Evolutionary conservation across 768 basidiomycete genomes (phyloP).

Genomic region (Auricularia cornea): DNA sequence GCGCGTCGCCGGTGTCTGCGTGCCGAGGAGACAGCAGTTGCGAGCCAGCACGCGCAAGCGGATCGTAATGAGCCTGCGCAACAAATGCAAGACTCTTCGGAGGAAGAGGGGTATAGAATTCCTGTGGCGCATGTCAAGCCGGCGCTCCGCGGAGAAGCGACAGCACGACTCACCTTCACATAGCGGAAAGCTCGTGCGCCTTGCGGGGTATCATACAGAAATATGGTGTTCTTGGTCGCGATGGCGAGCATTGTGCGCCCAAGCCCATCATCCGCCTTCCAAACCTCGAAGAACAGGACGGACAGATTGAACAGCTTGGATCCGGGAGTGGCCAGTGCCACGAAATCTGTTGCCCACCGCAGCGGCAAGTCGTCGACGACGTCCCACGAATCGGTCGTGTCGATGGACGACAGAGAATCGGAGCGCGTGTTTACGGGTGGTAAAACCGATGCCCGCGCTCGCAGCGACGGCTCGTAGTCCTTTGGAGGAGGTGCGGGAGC

Average conservation of each 20-base stretch:
- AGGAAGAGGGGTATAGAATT: slow-evolving; percentile 72
- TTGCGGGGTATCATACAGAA: slow-evolving; percentile 73
- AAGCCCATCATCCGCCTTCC: slow-evolving; percentile 46
- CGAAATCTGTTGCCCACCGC: slow-evolving; percentile 83
- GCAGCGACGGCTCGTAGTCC: neutral
- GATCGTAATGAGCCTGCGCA: slow-evolving; percentile 8
- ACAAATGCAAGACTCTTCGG: slow-evolving; percentile 64
- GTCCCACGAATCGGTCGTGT: slow-evolving; percentile 55
- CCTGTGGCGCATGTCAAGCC: too few relatives aligned
- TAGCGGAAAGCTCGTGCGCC: slow-evolving; percentile 78
- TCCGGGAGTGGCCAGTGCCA: slow-evolving; percentile 60
- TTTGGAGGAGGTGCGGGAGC: slow-evolving; percentile 21
- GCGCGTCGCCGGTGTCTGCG: neutral
- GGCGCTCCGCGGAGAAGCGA: neutral
- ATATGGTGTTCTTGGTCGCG: slow-evolving; percentile 62
- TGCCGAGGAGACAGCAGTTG: neutral
- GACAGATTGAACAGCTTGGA: slow-evolving; percentile 53
- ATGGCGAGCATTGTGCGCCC: slow-evolving; percentile 57
- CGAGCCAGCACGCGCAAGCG: neutral
- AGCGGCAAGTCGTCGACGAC: slow-evolving; percentile 59
- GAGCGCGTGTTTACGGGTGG: slow-evolving; percentile 3
- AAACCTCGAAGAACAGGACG: slow-evolving; percentile 60
- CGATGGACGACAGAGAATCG: slow-evolving; percentile 4
- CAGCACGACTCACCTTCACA: slow-evolving; percentile 49
- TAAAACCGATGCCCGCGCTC: neutral